Conservation (phyloP, 306 rosid genomes). For the Lathyrus oleraceus region DNA sequence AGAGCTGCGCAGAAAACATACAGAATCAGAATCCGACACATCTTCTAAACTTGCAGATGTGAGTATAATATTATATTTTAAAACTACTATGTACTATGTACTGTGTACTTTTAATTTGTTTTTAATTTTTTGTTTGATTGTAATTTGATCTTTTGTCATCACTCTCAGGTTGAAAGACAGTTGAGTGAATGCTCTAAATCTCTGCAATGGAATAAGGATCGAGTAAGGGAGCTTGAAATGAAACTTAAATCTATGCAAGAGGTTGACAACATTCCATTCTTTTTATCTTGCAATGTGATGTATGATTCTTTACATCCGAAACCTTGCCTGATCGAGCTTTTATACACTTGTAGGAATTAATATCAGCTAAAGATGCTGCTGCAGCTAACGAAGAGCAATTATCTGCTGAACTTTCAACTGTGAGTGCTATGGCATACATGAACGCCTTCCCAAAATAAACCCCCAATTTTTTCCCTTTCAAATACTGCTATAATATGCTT, state of each 20-base stretch:
- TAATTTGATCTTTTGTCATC: constrained; percentile 15
- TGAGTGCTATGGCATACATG: constrained; percentile 45
- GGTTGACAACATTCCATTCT: constrained; percentile 49
- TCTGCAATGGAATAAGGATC: constrained; percentile 85
- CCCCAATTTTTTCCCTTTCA: neutral
- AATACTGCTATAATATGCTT: neutral
- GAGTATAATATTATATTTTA: constrained; percentile 13
- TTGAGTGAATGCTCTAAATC: constrained; percentile 70
- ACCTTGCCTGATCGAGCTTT: constrained; percentile 21
- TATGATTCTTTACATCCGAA: neutral
- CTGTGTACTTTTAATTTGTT: neutral
- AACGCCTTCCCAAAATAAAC: neutral
- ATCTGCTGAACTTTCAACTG: constrained; percentile 80
- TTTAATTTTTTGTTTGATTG: neutral
- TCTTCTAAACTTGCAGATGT: constrained; percentile 75
- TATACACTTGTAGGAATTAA: constrained; percentile 55
- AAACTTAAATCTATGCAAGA: constrained; percentile 68
- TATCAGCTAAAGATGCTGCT: constrained; percentile 66
- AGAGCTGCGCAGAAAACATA: constrained; percentile 62
- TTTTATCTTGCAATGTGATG: constrained; percentile 14
- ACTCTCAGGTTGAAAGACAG: constrained; percentile 68
- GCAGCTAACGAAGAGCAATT: constrained; percentile 72
- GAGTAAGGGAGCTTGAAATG: constrained; percentile 66
- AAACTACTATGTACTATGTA: neutral
- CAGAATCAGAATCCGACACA: constrained; percentile 75